Conservation (phyloP, 148 eudicot species). For the Fallopia convolvulus region DNA sequence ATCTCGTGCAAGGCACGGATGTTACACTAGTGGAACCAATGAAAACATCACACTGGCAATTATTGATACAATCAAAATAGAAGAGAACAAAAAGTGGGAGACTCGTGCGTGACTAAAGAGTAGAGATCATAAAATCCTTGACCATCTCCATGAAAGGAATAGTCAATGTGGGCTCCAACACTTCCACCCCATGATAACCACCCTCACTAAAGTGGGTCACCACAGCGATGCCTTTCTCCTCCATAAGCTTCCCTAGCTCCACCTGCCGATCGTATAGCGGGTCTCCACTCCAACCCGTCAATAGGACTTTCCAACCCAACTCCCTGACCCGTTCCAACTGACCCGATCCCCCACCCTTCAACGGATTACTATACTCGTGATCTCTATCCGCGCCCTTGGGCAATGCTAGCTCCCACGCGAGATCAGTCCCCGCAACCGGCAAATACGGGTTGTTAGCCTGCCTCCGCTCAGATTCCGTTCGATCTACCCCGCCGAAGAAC, state of each 20-base stretch:
- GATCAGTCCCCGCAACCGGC: slow-evolving; percentile 36
- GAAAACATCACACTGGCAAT: too few species aligned
- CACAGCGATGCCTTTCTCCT: slow-evolving; percentile 50
- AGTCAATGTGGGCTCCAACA: not conserved
- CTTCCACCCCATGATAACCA: slow-evolving; percentile 61
- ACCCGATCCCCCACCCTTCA: slow-evolving; percentile 6
- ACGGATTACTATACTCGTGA: slow-evolving; percentile 54
- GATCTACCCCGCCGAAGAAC: slow-evolving; percentile 49
- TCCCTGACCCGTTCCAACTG: slow-evolving; percentile 35
- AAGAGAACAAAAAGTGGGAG: not conserved
- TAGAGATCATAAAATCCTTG: not conserved
- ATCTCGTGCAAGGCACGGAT: too few species aligned
- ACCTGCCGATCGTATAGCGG: slow-evolving; percentile 64
- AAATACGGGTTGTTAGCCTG: slow-evolving; percentile 27
- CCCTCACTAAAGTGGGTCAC: slow-evolving; percentile 34
- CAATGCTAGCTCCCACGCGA: slow-evolving; percentile 69
- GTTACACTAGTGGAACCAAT: too few species aligned
- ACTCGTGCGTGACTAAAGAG: not conserved
- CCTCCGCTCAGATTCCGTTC: slow-evolving; percentile 40
- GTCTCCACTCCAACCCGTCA: slow-evolving; percentile 56
- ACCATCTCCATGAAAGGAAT: not conserved
- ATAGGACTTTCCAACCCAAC: slow-evolving; percentile 42
- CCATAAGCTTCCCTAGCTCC: slow-evolving; percentile 47
- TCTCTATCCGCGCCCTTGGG: slow-evolving; percentile 53
- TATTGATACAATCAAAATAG: too few species aligned